Base-by-base conservation (phyloP, 495 filamentous ascomycete genomes). In the Tuber borchii region DNA sequence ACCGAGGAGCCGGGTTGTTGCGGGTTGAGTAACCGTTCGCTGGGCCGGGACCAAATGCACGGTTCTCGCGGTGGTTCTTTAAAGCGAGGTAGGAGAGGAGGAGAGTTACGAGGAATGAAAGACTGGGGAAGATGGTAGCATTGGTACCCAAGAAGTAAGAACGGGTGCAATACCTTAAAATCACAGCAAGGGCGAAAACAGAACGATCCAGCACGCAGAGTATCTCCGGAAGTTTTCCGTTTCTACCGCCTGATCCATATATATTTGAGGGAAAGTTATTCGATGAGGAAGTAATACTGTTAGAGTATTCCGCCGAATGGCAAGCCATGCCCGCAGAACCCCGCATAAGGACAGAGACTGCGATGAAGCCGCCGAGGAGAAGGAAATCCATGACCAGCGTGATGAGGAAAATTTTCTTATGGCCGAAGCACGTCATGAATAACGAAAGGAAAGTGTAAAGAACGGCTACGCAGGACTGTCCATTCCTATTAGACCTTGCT, bases 41-140 rank as follows among this genome's bases (percentile, higher is more conserved):
- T 22, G 75, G 72, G n/a, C 65, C 42, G 2, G 76, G 76, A 0
- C 76, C 76, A 46, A 78, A 78, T 31, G 76, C 73, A n/a, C 74
- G 74, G 43, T 78, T 69, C 37, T 73, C 69, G 22, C 70, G 40
- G 70, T 78, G 73, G 37, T 74, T 46, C 8, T 31, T 70, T 19
- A 78, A 61, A 1, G 74, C 77, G 14, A 76, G 40, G 42, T 73
- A 16, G n/a, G 77, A 78, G 40, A 78, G 71, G 12, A 71, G 22
- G 44, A 78, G 61, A 16, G 77, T 73, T 10, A 73, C 1, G 5
- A 44, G 10, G 31, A 76, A 76, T 65, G 71, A 70, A 26, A 76
- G 39, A 14, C 70, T 76, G 22, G 14, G 46, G 19, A 43, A 40
- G 26, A 26, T 76, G 61, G 74, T 61, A 74, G 71, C 19, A 22